A percentile compares a stretch with the other conserved stretches of the same genome.
phyloP scores from a whole-genome alignment of 179 eudicot species.

The Vitellaria paradoxa region DNA sequence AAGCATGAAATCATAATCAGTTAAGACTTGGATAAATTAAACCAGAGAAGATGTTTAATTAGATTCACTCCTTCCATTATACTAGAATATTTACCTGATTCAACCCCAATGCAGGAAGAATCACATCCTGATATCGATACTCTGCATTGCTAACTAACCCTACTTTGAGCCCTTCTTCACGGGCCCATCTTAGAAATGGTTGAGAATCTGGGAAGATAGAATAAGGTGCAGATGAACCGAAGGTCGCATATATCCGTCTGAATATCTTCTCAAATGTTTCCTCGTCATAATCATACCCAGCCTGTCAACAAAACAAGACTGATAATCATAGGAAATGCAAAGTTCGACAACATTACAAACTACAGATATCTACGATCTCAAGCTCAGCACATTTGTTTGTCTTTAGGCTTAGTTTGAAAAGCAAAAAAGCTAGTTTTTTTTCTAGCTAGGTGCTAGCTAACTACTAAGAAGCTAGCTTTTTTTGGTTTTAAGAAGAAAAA shows the following conservation, averaged over 20 bases:
- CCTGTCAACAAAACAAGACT: conserved; percentile 37
- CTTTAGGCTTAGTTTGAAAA: too few relatives aligned
- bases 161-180: conserved; percentile 58
- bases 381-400: neutral
- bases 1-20: neutral
- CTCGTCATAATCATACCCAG: conserved; percentile 92
- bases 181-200: conserved; percentile 90
- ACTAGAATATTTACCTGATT: conserved; percentile 46
- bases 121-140: conserved; percentile 84
- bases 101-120: conserved; percentile 86
- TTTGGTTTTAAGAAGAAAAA: too few relatives aligned
- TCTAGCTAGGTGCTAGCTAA: too few relatives aligned
- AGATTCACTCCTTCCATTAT: neutral
- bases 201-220: conserved; percentile 74
- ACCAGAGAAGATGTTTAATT: neutral
- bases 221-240: conserved; percentile 94
- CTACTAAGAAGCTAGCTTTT: too few relatives aligned
- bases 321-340: neutral
- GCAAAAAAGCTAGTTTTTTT: too few relatives aligned
- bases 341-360: neutral
- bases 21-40: neutral
- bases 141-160: conserved; percentile 93
- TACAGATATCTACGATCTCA: neutral
- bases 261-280: conserved; percentile 91
- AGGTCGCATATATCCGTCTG: conserved; percentile 82